Evolutionary conservation across 768 basidiomycete species (phyloP), one percentile per base, ranked within the genome.

Genomic region (Naganishia friedmannii): DNA sequence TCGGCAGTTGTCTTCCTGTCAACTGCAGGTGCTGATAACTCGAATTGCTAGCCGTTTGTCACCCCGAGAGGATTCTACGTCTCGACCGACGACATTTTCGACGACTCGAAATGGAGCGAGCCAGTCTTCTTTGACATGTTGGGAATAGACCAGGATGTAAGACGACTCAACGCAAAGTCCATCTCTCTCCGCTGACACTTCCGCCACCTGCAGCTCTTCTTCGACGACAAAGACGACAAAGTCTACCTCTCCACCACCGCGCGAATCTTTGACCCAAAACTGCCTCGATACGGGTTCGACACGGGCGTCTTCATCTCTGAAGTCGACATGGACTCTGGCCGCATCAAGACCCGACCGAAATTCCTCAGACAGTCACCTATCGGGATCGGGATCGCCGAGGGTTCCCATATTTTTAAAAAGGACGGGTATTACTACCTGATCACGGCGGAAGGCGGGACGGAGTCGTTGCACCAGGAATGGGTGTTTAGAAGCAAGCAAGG

Each of bases 351-450:
- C 12, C 39, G 53, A 2, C 67, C 67, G 5, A 42, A 57, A 28
- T 55, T 68, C 54, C 29, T 68, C 53, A 19, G 67, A 15, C 67
- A 68, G 45, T 68, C 67, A 19, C 67, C 67, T 34, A 68, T 68
- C 67, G 67, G 67, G 23, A 56, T 68, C 21, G 67, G 67, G 12
- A 68, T 78, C 37, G 75, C 79, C 37, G 79, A 80, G 56, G 79
- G 74, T 13, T 73, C 77, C 6, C 79, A 80, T 54, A 70, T 80
- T 66, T 75, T 73, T 70, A 69, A 73, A 39, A 70, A 70, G 54
- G 76, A 77, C 46, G 74, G 67, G 0, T 58, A 12, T 29, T 83
- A 82, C 68, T 83, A 83, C 75, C 77, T 83, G 12, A 69, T 82
- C 70, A 77, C 80, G 8, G 83, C 83, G 0, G 82, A 83, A 19